Base-by-base conservation (phyloP, 768 basidiomycete species). In the Lactifluus volemus region DNA sequence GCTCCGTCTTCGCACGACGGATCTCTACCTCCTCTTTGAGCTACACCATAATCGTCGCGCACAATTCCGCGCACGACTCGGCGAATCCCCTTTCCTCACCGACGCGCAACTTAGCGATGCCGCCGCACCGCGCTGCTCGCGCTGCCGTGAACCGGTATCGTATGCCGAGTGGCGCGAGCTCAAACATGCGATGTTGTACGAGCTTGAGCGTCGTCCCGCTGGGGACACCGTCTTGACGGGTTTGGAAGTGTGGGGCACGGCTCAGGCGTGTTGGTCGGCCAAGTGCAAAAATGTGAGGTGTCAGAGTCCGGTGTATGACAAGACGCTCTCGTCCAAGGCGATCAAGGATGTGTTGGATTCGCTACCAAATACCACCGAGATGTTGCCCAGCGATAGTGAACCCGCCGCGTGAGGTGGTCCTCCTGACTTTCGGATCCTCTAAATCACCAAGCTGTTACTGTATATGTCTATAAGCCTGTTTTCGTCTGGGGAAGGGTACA, bases 91-190 rank as follows among this genome's bases (percentile, higher is more conserved):
- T 3, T 86, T 86, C 70, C 60, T 66, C 51, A 65, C 65, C 0
- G 65, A 66, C 36, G 38, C 47, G 2, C 60, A 59, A 49, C 82
- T 86, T 42, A 72, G 71, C 62, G 72, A 72, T 32, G 71, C 77
- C 21, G 78, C 68, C 34, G 81, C 81, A 3, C 73, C 78, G n/a
- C 71, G 72, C n/a, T 86, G 85, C 65, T 75, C 77, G 30, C 72
- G 78, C 48, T 86, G 84, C 69, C 72, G 77, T 41, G 70, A 70
- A 3, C 44, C 66, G 19, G 78, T 82, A 45, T 79, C 82, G 62
- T 83, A 86, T 68, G 76, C 79, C 55, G 81, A 82, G 6, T 85
- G 85, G 85, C 75, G 82, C 65, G 82, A 84, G 68, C 75, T 86
- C 58, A 86, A 85, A 67, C 76, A 80, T 65, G 77, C 72, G 50